Evolutionary conservation across 1,139 yeast species (phyloP), one percentile per base, ranked within the genome.

Genomic region (Blastobotrys indianensis): DNA sequence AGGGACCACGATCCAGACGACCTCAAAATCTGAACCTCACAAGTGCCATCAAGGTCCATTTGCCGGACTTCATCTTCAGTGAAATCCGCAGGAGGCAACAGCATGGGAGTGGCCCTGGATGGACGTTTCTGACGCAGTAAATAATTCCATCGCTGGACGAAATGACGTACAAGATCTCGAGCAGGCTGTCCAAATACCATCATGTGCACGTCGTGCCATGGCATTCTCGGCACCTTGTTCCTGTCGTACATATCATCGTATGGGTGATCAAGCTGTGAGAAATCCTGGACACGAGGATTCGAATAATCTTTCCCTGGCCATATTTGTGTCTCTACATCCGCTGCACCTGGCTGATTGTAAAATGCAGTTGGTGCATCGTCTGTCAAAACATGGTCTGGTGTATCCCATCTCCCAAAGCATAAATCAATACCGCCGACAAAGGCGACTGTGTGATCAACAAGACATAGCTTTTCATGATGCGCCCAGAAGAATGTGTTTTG

Each of bases 121-220:
- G 98, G 98, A 47, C 97, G 73, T 63, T 94, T 94, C 58, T 88
- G 97, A 58, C 98, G 78, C 44, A 92, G 66, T 41, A 92, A 72
- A 59, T 87, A 94, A 63, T 94, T 94, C 99, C 99, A 94, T 57
- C 99, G 77, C 67, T 94, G 98, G 11, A 90, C 94, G 66, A 94
- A 94, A 65, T 92, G 98, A 47, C 98, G 77, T 0, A 94, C 77
- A 49, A 92, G 69, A 65, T 94, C 99, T 50, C 97, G 74, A 0
- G 97, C 98, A 5, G 90, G 80, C 59, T 90, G 94, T n/a, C 99
- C 99, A 8, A 90, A 79, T 2, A 94, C 81, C 68, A 88, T 80
- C 95, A 90, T 92, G 59, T 92, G 97, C 39, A 94, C 86, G 72
- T 94, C 99, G 65, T 94, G 99, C 99, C 98, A 94, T 5, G 98